A percentile compares a stretch with the other conserved stretches of the same genome.
Evolutionary conservation across 2,329 filamentous ascomycete species (phyloP).

Genomic region (Corniculantispora saksenae): DNA sequence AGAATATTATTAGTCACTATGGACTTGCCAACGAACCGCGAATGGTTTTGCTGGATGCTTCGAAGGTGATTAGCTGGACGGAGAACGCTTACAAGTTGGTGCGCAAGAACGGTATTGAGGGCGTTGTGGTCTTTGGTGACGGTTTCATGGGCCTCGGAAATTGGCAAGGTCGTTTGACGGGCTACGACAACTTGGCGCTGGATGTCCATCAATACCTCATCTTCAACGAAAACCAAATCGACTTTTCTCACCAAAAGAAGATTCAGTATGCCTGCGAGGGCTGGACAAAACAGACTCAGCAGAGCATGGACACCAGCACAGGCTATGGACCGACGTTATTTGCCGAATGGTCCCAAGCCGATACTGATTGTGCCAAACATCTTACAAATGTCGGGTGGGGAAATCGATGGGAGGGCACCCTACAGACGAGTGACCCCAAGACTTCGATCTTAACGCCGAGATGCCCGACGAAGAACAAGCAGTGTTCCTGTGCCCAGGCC

Average conservation of each 20-base stretch:
- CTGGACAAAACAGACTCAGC: constrained; percentile 78
- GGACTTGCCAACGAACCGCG: constrained; percentile 92
- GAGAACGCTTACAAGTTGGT: constrained; percentile 70
- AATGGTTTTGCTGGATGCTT: constrained; percentile 71
- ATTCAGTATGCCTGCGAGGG: constrained; percentile 82
- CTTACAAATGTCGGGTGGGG: constrained; percentile 90
- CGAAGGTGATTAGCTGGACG: constrained; percentile 78
- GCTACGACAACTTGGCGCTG: constrained; percentile 73
- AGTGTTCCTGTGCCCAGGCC: constrained; percentile 73
- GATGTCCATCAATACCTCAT: constrained; percentile 99
- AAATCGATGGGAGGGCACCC: constrained; percentile 88
- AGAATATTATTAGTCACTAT: constrained; percentile 89
- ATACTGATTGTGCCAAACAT: constrained; percentile 86
- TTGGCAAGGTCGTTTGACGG: constrained; percentile 82
- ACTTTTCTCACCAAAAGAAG: constrained; percentile 78
- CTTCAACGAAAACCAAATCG: constrained; percentile 88
- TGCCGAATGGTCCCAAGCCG: constrained; percentile 96
- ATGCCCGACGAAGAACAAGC: constrained; percentile 67
- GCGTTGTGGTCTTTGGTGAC: constrained; percentile 83
- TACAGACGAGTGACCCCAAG: constrained; percentile 64
- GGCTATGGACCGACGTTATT: constrained; percentile 94
- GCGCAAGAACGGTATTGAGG: constrained; percentile 72
- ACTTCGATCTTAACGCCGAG: constrained; percentile 67
- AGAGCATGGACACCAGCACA: constrained; percentile 69
- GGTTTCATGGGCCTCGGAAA: constrained; percentile 89